Base-by-base conservation (phyloP, 805 yeast genomes). In the Yamadazyma laniorum region DNA sequence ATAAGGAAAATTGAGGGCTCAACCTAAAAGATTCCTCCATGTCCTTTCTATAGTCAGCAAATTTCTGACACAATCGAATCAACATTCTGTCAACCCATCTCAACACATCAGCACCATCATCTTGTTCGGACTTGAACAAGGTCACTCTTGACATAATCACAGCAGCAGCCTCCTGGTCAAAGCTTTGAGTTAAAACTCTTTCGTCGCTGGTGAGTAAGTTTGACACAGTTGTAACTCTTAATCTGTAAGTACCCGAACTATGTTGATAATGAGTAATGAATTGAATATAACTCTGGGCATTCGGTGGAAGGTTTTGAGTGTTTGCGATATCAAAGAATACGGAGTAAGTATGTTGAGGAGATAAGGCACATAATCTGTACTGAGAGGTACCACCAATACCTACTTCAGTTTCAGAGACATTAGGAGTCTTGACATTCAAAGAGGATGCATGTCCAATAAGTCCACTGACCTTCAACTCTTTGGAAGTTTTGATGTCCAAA, bases 371-470 rank as follows among this genome's bases (percentile, higher is more conserved):
- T 74, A 93, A 76, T 52, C 79, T 80, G 89, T 95, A 93, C 45
- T 84, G 80, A 40, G 85, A 81, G 12, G 97, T 84, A 45, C 93
- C 91, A 47, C 99, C 99, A 49, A 88, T 75, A 47, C 99, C 99
- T 44, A 91, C 78, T 62, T 89, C 96, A 42, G 91, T 77, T 58
- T 93, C 99, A 25, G 96, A 85, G 25, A 93, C 89, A 55, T 83
- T 85, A 27, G 75, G 63, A 29, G 82, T 75, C 47, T 85, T 80
- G 42, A 79, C 77, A 53, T 75, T 75, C 33, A 81, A 54, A 1
- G 80, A 72, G 2, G 73, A 63, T 1, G 78, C 84, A 56, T 80
- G 81, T 3, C 88, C 88, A 33, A 81, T 70, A 36, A 82, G 56
- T 0, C 86, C 87, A 35, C 71, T 70, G 9, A 80, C 56, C 48